Conservation (phyloP, 495 filamentous ascomycete genomes). For the Sordaria brevicollis region DNA sequence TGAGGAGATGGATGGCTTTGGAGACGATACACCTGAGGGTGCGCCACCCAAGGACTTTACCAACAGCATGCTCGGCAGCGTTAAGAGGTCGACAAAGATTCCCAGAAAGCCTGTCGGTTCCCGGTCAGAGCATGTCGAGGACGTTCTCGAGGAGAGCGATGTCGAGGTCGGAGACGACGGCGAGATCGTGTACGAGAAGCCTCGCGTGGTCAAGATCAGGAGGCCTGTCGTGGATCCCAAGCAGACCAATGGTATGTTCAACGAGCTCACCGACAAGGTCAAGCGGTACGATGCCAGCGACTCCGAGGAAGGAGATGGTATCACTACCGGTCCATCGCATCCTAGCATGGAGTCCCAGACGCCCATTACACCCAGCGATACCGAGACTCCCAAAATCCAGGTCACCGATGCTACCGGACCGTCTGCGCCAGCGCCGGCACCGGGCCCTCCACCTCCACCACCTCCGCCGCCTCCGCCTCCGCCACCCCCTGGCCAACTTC, state of each 20-base stretch:
- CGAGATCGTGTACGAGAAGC: slow-evolving; percentile 51
- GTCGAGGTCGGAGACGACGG: slow-evolving; percentile 36
- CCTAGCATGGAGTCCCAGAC: slow-evolving; percentile 62
- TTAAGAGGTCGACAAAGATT: slow-evolving; percentile 38
- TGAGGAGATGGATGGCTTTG: slow-evolving; percentile 81
- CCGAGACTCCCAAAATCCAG: slow-evolving; percentile 37
- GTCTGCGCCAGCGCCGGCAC: neutral
- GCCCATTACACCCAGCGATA: slow-evolving; percentile 61
- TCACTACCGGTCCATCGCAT: slow-evolving; percentile 69
- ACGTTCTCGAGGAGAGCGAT: slow-evolving; percentile 27
- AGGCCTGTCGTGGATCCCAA: slow-evolving; percentile 64
- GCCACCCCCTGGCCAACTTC: slow-evolving; percentile 27
- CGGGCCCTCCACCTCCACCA: slow-evolving; percentile 34
- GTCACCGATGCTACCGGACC: slow-evolving; percentile 21
- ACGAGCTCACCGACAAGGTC: slow-evolving; percentile 72
- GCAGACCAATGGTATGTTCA: slow-evolving; percentile 64
- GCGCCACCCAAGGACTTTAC: slow-evolving; percentile 27
- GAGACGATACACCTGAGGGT: slow-evolving; percentile 17
- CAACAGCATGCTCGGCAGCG: slow-evolving; percentile 55
- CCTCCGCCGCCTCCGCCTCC: slow-evolving; percentile 38
- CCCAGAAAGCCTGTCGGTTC: slow-evolving; percentile 43
- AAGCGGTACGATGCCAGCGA: slow-evolving; percentile 61
- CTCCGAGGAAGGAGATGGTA: slow-evolving; percentile 59
- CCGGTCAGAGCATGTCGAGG: slow-evolving; percentile 28
- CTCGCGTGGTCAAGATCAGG: slow-evolving; percentile 55